Conservation (phyloP, 768 basidiomycete species). For the Russula dissimulans region DNA sequence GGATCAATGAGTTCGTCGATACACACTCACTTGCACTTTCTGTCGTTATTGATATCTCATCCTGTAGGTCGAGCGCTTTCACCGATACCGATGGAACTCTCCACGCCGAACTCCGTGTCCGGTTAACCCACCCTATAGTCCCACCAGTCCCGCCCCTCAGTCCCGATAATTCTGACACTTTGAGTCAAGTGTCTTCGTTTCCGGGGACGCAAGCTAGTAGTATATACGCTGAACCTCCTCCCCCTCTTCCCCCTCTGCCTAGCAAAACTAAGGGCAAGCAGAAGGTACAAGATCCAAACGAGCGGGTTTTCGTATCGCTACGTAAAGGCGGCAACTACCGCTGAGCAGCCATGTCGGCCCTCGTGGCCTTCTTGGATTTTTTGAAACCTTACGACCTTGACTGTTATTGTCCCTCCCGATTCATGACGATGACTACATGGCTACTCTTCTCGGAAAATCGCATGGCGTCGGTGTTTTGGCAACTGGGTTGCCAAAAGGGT, state of each 20-base stretch:
- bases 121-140: background rate
- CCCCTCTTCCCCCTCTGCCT: background rate
- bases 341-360: background rate
- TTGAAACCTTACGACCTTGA: background rate
- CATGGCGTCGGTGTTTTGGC: background rate
- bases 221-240: background rate
- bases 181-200: background rate
- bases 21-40: background rate
- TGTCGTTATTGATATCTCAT: background rate
- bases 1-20: constrained; percentile 32
- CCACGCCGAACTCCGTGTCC: constrained; percentile 7
- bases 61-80: constrained; percentile 20
- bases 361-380: background rate
- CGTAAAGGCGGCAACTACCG: constrained; percentile 5
- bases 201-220: background rate
- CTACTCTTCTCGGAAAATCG: background rate
- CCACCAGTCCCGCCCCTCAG: background rate
- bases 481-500: background rate
- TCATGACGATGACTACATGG: background rate
- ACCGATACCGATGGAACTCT: constrained; percentile 22
- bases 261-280: background rate
- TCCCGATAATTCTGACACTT: background rate
- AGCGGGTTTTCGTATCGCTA: background rate
- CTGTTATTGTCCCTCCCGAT: background rate
- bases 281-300: background rate